Conservation (phyloP, 2,329 filamentous ascomycete species). For the Trichoderma atroviride region DNA sequence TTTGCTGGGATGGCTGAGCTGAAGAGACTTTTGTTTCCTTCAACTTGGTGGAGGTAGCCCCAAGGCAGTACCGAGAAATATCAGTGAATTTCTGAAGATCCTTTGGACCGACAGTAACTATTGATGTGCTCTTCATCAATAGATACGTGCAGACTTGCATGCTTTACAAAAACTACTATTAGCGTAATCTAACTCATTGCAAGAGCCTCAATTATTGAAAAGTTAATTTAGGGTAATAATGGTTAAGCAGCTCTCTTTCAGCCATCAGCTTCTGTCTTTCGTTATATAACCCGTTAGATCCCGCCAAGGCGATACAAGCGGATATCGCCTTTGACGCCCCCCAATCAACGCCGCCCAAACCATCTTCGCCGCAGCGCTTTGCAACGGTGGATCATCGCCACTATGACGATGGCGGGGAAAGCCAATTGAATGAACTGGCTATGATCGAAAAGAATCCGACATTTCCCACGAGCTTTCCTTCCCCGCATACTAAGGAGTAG, state of each 20-base stretch:
- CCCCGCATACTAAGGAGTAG: not conserved
- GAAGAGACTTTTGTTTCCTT: not conserved
- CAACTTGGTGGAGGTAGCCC: not conserved
- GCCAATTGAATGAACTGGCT: not conserved
- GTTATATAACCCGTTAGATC: not conserved
- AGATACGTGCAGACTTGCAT: not conserved
- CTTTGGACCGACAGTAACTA: not conserved
- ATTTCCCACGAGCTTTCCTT: not conserved
- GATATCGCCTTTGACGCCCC: not conserved
- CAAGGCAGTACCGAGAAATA: not conserved
- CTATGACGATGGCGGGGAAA: constrained; percentile 10
- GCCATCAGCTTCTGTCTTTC: not conserved
- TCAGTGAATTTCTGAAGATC: not conserved
- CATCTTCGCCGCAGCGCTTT: not conserved
- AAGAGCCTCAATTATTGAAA: not conserved
- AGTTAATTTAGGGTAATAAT: not conserved
- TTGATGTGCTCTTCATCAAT: not conserved
- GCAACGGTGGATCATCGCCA: constrained; percentile 10
- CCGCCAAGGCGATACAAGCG: not conserved
- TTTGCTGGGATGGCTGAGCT: not conserved
- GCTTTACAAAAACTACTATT: not conserved
- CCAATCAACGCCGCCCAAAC: not conserved
- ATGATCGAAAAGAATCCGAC: not conserved
- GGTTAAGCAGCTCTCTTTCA: not conserved
- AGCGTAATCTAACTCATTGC: not conserved